Evolutionary conservation across 176 grass and related monocot genomes (phyloP).

Genomic region (Ensete glaucum): DNA sequence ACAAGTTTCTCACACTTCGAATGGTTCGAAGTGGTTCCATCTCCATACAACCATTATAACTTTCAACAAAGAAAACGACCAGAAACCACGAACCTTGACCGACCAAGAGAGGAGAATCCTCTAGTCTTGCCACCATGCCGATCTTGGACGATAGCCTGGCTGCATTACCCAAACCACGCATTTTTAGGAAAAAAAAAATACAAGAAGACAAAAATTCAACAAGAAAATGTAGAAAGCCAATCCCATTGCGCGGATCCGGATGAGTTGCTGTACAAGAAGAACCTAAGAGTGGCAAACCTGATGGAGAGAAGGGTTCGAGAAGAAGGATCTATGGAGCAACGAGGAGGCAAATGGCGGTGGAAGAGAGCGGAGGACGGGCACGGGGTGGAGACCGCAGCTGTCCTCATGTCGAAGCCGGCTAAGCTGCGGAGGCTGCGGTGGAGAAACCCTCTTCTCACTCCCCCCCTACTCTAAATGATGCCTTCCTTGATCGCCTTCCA

Average conservation of each 20-base stretch:
- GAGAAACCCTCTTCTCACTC: too few relatives aligned
- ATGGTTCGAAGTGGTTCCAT: too few relatives aligned
- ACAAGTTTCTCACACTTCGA: too few relatives aligned
- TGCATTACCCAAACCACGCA: background rate
- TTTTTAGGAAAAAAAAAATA: background rate
- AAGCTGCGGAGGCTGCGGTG: too few relatives aligned
- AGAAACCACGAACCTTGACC: background rate
- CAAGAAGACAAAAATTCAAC: too few relatives aligned
- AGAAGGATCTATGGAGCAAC: background rate
- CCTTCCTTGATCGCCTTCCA: too few relatives aligned
- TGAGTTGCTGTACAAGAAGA: background rate
- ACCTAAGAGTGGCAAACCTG: background rate
- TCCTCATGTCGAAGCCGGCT: background rate
- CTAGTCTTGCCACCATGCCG: background rate
- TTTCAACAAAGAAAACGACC: background rate
- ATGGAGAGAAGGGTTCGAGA: background rate
- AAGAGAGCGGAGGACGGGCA: slow-evolving; percentile 2
- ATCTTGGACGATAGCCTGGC: background rate
- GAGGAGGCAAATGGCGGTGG: background rate
- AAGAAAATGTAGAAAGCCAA: too few relatives aligned
- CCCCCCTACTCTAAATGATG: too few relatives aligned
- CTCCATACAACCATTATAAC: too few relatives aligned
- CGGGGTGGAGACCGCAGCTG: background rate
- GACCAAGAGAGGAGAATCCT: background rate
- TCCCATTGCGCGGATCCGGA: background rate